A percentile compares a stretch with the other conserved stretches of the same genome.
phyloP scores from a whole-genome alignment of 164 flowering plant species.

The Kingdonia uniflora region DNA sequence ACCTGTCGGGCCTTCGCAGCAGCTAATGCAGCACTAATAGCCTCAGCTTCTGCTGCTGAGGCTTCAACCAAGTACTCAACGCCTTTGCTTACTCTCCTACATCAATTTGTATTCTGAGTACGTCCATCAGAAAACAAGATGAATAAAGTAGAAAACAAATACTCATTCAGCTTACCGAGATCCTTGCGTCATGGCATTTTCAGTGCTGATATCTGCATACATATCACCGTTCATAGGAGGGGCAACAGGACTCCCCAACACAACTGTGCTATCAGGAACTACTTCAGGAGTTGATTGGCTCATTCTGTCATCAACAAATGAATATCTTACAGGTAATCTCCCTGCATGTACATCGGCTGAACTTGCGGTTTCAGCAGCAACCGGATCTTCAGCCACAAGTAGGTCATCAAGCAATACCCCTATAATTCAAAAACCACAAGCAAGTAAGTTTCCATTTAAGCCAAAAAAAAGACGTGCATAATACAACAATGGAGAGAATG shows the following conservation, averaged over 20 bases:
- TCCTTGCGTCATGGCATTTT: constrained; percentile 77
- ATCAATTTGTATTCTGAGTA: constrained; percentile 9
- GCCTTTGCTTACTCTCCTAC: constrained; percentile 82
- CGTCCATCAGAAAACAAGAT: background rate
- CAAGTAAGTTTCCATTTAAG: too few species aligned
- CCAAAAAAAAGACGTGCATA: too few species aligned
- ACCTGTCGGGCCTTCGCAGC: constrained; percentile 93
- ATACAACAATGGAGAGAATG: too few species aligned
- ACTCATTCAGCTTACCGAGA: constrained; percentile 35
- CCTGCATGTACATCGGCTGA: constrained; percentile 68
- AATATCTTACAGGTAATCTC: constrained; percentile 54
- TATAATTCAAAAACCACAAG: constrained; percentile 11
- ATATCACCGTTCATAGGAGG: constrained; percentile 93
- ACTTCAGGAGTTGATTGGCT: constrained; percentile 44
- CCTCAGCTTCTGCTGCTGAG: constrained; percentile 97
- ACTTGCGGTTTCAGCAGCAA: constrained; percentile 90
- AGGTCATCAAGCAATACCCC: constrained; percentile 94
- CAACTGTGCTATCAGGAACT: constrained; percentile 79
- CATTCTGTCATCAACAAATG: constrained; percentile 59
- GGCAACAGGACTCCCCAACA: constrained; percentile 85
- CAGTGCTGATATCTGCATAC: constrained; percentile 86
- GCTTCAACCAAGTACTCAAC: constrained; percentile 98
- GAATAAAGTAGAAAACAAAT: background rate
- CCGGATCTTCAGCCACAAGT: constrained; percentile 92
- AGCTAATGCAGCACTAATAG: constrained; percentile 87